These are phyloP conservation scores for Phoma herbarum DNA, from an alignment of 2,329 filamentous ascomycete genomes.

Conservation along the genomic window DNA sequence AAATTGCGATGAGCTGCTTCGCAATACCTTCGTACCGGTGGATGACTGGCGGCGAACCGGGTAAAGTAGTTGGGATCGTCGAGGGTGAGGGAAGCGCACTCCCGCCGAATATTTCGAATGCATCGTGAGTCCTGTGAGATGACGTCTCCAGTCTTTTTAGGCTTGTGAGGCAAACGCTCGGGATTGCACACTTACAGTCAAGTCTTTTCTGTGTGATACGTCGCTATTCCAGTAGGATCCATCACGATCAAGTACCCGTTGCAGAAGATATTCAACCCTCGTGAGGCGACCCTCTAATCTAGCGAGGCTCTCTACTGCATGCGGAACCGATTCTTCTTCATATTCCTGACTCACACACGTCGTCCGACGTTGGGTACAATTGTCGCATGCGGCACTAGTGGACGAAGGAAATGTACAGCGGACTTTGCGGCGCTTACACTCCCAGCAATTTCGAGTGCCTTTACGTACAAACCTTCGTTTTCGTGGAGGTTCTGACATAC, in stretches of 20 bases:
- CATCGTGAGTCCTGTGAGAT: too few species aligned
- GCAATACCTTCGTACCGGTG: too few species aligned
- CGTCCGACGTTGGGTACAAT: neutral
- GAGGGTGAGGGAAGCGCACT: too few species aligned
- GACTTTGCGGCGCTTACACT: neutral
- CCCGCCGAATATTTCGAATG: too few species aligned
- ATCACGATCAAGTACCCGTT: neutral
- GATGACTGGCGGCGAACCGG: too few species aligned
- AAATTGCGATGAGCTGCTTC: too few species aligned
- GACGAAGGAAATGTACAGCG: neutral
- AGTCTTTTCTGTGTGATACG: too few species aligned
- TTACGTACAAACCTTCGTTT: neutral
- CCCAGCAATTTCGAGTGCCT: neutral
- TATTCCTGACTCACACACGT: neutral
- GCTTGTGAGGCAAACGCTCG: too few species aligned
- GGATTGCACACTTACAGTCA: too few species aligned
- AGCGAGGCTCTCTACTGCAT: neutral
- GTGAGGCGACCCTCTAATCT: neutral
- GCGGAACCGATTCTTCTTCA: neutral
- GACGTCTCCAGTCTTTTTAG: too few species aligned
- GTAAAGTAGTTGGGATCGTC: too few species aligned
- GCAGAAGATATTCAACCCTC: neutral
- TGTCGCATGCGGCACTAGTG: neutral
- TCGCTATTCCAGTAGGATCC: too few species aligned
- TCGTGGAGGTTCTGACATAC: neutral